Base-by-base conservation (phyloP, 2,329 filamentous ascomycete species). In the Endoconidiophora polonica region DNA sequence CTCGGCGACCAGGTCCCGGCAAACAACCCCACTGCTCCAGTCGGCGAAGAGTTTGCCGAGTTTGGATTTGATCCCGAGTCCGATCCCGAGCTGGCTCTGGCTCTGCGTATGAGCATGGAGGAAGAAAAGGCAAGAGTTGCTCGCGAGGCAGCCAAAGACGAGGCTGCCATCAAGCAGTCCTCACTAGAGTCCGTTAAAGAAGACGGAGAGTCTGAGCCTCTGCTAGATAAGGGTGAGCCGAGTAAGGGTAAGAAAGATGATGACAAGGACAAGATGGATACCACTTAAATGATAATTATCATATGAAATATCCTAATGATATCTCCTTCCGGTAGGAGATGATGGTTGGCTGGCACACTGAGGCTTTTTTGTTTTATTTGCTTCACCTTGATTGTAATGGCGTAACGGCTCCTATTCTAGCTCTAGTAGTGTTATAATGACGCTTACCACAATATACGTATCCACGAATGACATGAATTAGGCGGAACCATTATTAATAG, bases 51-150 rank as follows among this genome's bases (percentile, higher is more conserved):
- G 33, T 77, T 74, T 57, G 76, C 74, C 50, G 78, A 82, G 55
- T 79, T 73, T 41, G 67, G 67, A 56, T 86, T 94, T 57, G 91
- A 96, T 64, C 88, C 90, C 12, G 83, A 81, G 49, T 75, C 88
- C 60, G 91, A 98, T 62, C 91, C 91, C 3, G 91, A 98, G 65
- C 70, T 98, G 60, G 91, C 91, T 20, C 77, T 98, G 58, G 91
- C 91, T 48, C 71, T 98, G 62, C 81, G 91, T 56, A 94, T 98
- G 86, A 94, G 86, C 66, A 86, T 94, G 76, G 91, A 98, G 64
- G 91, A 98, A 63, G 91, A 98, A 67, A 93, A 93, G 70, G 88
- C 88, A 54, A 74, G 91, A 59, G 79, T 83, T 60, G 85, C 82
- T 58, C 79, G 80, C 59, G 78, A 86, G 55, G 24, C 42, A 23